These are phyloP conservation scores for Cephaloascus fragrans DNA, from an alignment of 805 yeast genomes.

Conservation along the genomic window DNA sequence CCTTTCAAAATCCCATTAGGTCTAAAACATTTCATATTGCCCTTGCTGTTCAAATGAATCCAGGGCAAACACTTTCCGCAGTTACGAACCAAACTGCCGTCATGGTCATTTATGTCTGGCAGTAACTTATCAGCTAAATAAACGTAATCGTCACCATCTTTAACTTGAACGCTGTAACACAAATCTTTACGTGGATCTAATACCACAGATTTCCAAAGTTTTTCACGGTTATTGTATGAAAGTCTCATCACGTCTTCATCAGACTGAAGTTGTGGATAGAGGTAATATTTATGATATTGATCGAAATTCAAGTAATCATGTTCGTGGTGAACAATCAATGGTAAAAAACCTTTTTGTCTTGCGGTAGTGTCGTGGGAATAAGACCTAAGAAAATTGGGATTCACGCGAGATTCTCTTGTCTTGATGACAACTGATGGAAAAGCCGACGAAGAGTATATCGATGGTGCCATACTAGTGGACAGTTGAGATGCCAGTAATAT, in stretches of 20 bases:
- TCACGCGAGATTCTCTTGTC: conserved; percentile 39
- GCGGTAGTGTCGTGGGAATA: conserved; percentile 41
- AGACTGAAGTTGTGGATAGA: neutral
- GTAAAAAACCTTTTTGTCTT: conserved; percentile 19
- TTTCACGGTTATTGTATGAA: conserved; percentile 34
- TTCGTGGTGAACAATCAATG: conserved; percentile 20
- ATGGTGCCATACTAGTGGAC: neutral
- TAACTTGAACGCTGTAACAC: conserved; percentile 17
- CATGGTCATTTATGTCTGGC: conserved; percentile 1
- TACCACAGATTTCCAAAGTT: conserved; percentile 44
- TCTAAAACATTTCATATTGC: conserved; percentile 6
- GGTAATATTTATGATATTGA: neutral
- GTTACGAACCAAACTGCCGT: conserved; percentile 10
- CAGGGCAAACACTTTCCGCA: conserved; percentile 14
- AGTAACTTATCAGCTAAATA: neutral
- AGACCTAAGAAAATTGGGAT: conserved; percentile 35
- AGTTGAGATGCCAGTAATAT: no score
- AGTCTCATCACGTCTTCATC: conserved; percentile 16
- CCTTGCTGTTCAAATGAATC: conserved; percentile 6
- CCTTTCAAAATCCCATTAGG: conserved; percentile 15
- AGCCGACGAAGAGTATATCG: neutral
- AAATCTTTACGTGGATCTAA: conserved; percentile 41
- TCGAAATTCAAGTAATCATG: conserved; percentile 12
- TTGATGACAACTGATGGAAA: neutral
- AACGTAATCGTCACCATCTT: conserved; percentile 7